A percentile compares a stretch with the other conserved stretches of the same genome.
phyloP scores from a whole-genome alignment of 2,329 filamentous ascomycete species.

The Fusarium sp. region DNA sequence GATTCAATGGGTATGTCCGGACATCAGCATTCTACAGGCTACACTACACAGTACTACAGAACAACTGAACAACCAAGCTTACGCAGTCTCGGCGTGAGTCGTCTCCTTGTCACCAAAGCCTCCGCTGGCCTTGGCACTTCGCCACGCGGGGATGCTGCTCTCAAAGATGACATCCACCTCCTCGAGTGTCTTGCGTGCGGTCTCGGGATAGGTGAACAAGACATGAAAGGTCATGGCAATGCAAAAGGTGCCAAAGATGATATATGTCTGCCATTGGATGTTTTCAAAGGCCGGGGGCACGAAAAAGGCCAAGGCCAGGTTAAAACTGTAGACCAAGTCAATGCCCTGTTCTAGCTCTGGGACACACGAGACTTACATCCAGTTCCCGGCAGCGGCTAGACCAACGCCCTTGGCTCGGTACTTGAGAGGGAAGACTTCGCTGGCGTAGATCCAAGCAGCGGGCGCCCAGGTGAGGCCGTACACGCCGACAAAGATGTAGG shows the following conservation, averaged over 20 bases:
- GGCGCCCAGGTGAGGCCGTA: slow-evolving; percentile 57
- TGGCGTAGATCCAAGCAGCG: slow-evolving; percentile 64
- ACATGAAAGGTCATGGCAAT: slow-evolving; percentile 54
- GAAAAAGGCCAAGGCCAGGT: slow-evolving; percentile 53
- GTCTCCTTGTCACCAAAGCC: slow-evolving; percentile 25
- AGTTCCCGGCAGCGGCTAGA: slow-evolving; percentile 58
- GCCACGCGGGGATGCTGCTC: slow-evolving; percentile 36
- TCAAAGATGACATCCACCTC: slow-evolving; percentile 40
- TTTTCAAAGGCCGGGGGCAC: slow-evolving; percentile 51
- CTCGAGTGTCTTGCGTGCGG: slow-evolving; percentile 47
- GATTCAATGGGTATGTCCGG: not conserved
- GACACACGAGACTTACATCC: slow-evolving; percentile 45
- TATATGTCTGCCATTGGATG: slow-evolving; percentile 61
- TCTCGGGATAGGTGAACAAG: slow-evolving; percentile 66
- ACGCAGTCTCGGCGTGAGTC: slow-evolving; percentile 35
- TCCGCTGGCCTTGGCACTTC: slow-evolving; percentile 21
- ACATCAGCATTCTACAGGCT: not conserved
- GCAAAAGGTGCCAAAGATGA: slow-evolving; percentile 55
- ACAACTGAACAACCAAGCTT: not conserved
- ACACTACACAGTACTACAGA: not conserved
- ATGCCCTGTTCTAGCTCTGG: too few relatives aligned
- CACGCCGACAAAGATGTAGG: slow-evolving; percentile 57
- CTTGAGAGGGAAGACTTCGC: slow-evolving; percentile 62
- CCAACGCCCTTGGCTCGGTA: slow-evolving; percentile 64
- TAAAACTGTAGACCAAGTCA: slow-evolving; percentile 44